phyloP scores from a whole-genome alignment of 805 yeast species.

The Priceomyces melissophilus region DNA sequence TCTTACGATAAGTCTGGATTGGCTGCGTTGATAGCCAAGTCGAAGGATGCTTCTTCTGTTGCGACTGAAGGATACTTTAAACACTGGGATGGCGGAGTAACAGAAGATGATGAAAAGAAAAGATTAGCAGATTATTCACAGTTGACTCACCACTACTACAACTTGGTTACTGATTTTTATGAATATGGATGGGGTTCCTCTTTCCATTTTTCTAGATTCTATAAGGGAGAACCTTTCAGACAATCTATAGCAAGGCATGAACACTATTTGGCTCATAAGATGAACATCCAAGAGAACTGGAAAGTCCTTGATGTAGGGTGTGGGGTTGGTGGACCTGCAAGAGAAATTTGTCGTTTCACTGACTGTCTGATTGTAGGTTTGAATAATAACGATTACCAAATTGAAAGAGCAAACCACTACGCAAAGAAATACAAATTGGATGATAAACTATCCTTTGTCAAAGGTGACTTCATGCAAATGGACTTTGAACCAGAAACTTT shows the following conservation, averaged over 20 bases:
- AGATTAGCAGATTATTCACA: conserved; percentile 85
- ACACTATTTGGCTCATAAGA: conserved; percentile 86
- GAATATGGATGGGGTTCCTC: conserved; percentile 99
- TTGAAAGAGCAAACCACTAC: conserved; percentile 83
- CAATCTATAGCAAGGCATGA: conserved; percentile 98
- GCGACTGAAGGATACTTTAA: conserved; percentile 90
- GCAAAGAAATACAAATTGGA: conserved; percentile 63
- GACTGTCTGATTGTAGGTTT: conserved; percentile 83
- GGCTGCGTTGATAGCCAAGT: conserved; percentile 71
- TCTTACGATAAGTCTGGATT: conserved; percentile 67
- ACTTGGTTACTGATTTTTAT: conserved; percentile 95
- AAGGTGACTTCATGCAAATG: conserved; percentile 99
- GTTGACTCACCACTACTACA: conserved; percentile 92
- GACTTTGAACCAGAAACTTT: conserved; percentile 86
- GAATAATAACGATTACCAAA: conserved; percentile 96
- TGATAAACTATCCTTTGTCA: conserved; percentile 77
- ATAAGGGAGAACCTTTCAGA: conserved; percentile 86
- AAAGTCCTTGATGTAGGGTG: conserved; percentile 96
- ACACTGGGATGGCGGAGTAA: conserved; percentile 94
- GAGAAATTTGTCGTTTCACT: conserved; percentile 91
- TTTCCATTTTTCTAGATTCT: conserved; percentile 94
- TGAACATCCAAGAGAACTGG: conserved; percentile 75
- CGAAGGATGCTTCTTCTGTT: conserved; percentile 69
- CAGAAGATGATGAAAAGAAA: conserved; percentile 62
- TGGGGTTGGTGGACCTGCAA: conserved; percentile 99